A percentile compares a stretch with the other conserved stretches of the same genome.
Conservation (phyloP, 2,329 filamentous ascomycete species). For the Septoria petroselini region DNA sequence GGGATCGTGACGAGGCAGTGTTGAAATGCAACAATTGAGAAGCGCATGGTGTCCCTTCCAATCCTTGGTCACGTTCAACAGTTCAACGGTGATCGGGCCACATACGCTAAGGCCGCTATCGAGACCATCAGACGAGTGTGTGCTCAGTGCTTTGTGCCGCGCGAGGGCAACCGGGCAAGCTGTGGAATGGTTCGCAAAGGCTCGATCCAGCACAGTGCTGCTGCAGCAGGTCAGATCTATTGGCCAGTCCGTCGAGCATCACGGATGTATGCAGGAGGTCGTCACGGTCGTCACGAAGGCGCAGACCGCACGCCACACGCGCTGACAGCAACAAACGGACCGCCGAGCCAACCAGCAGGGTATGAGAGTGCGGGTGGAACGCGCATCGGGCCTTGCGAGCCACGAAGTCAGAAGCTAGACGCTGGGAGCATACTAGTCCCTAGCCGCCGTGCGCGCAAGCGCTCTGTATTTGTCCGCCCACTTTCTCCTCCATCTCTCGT, state of each 20-base stretch:
- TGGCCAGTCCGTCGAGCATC: conserved; percentile 6
- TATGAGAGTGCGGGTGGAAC: conserved; percentile 8
- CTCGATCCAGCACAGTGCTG: conserved; percentile 7
- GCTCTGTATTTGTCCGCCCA: conserved; percentile 22
- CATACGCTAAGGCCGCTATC: conserved; percentile 10
- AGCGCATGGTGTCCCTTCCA: conserved; percentile 10
- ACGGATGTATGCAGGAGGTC: conserved; percentile 16
- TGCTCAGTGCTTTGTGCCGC: background rate
- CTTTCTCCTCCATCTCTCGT: conserved; percentile 21
- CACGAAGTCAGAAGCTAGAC: conserved; percentile 16
- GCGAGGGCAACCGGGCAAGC: background rate
- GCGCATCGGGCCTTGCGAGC: conserved; percentile 13
- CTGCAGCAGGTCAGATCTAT: conserved; percentile 6
- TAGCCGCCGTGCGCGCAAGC: conserved; percentile 20
- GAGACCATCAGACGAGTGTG: background rate
- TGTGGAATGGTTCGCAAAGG: conserved; percentile 11
- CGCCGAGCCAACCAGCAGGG: conserved; percentile 10
- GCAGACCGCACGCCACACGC: conserved; percentile 11
- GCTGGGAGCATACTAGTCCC: conserved; percentile 12
- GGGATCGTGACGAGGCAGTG: background rate
- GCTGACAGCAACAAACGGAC: conserved; percentile 9
- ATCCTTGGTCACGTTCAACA: background rate
- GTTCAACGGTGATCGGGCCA: conserved; percentile 4
- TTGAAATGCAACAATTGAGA: background rate
- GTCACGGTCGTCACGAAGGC: conserved; percentile 16